phyloP scores from a whole-genome alignment of 305 asterid species.

The Fraxinus dipetala region DNA sequence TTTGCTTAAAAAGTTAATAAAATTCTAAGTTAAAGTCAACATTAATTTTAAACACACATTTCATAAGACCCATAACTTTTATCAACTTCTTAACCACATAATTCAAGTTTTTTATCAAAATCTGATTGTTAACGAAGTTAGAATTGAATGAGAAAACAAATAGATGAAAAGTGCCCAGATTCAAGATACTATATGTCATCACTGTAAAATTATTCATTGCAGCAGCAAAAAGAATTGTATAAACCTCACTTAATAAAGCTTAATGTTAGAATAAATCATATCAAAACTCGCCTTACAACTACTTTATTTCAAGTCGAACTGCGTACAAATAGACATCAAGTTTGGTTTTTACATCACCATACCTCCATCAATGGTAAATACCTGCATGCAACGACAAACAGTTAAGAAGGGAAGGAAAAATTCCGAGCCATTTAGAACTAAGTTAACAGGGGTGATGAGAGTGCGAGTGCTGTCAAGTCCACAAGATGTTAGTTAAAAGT shows the following conservation, averaged over 20 bases:
- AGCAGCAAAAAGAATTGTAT: not conserved
- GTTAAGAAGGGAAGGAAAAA: not conserved
- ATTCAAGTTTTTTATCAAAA: too few species aligned
- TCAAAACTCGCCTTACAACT: not conserved
- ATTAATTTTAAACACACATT: not conserved
- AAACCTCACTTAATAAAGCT: not conserved
- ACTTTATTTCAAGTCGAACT: not conserved
- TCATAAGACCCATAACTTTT: too few species aligned
- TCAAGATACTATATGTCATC: not conserved
- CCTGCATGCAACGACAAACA: conserved; percentile 38
- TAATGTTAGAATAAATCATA: not conserved
- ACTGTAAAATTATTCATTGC: not conserved
- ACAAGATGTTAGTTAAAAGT: not conserved
- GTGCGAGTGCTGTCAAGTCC: not conserved
- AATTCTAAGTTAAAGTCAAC: not conserved
- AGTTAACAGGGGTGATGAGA: not conserved
- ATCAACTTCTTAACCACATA: not conserved
- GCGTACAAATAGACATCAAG: not conserved
- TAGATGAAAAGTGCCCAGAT: not conserved
- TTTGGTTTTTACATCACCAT: conserved; percentile 64
- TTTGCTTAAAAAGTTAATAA: not conserved
- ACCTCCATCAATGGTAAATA: conserved; percentile 88
- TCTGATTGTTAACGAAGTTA: not conserved
- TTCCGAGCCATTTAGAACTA: not conserved
- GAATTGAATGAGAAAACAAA: not conserved